Evolutionary conservation across 306 rosid species (phyloP).

Genomic region (Dicorynia guianensis): DNA sequence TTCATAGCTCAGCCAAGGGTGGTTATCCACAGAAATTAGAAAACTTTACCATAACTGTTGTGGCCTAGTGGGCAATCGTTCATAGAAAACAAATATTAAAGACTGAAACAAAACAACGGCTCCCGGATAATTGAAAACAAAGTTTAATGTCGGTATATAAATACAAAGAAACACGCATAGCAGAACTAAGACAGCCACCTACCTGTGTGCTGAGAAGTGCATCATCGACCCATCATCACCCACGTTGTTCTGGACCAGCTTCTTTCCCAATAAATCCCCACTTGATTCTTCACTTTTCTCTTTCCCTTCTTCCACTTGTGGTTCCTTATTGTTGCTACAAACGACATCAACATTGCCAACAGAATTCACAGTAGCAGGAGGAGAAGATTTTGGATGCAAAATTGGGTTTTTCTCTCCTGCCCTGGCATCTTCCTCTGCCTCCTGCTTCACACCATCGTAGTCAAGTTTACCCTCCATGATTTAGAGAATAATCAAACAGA

Average conservation of each 20-base stretch:
- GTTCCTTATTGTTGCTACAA: neutral
- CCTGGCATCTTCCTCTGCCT: constrained; percentile 2
- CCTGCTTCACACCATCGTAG: constrained; percentile 30
- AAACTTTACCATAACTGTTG: neutral
- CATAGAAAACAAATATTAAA: neutral
- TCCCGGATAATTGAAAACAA: neutral
- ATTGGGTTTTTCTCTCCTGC: neutral
- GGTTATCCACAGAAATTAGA: neutral
- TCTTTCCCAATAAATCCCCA: constrained; percentile 9
- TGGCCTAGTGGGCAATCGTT: neutral
- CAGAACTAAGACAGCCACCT: neutral
- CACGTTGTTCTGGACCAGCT: neutral
- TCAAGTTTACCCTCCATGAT: constrained; percentile 37
- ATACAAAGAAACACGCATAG: constrained; percentile 10
- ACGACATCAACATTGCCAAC: neutral
- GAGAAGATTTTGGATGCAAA: neutral
- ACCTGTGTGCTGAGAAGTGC: constrained; percentile 38
- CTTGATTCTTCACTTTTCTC: constrained; percentile 15
- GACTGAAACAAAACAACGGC: neutral
- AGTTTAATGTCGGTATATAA: neutral
- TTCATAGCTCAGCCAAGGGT: constrained; percentile 13
- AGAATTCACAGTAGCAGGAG: neutral
- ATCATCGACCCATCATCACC: constrained; percentile 17
- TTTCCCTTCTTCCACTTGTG: neutral
- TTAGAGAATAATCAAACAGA: neutral